Conservation (phyloP, 306 rosid genomes). For the Glycine soja region DNA sequence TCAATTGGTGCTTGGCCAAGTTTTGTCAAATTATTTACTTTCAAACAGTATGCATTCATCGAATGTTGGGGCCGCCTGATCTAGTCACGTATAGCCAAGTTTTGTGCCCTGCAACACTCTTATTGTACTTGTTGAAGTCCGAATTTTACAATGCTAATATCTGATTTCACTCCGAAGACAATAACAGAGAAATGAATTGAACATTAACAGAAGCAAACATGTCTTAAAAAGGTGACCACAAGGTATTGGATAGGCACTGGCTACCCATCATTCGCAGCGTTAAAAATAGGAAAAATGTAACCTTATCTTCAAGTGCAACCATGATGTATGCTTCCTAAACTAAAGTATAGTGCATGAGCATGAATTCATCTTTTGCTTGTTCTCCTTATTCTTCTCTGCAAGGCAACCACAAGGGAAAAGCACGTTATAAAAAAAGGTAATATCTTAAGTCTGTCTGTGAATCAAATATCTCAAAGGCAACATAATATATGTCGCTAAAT, state of each 20-base stretch:
- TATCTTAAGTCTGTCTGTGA: neutral
- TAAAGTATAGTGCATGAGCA: slow-evolving; percentile 74
- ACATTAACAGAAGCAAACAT: slow-evolving; percentile 37
- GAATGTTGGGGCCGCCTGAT: too few species aligned
- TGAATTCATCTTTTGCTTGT: slow-evolving; percentile 59
- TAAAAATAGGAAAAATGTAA: slow-evolving; percentile 18
- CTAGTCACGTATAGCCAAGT: slow-evolving; percentile 22
- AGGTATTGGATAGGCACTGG: slow-evolving; percentile 39
- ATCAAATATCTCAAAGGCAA: slow-evolving; percentile 24
- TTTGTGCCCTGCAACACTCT: slow-evolving; percentile 36
- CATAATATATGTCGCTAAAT: neutral
- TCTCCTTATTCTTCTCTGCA: slow-evolving; percentile 61
- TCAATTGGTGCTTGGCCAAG: too few species aligned
- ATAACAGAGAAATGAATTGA: slow-evolving; percentile 41
- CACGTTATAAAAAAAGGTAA: slow-evolving; percentile 6
- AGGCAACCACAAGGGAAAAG: slow-evolving; percentile 24
- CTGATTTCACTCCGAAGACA: slow-evolving; percentile 49
- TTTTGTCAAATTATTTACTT: too few species aligned
- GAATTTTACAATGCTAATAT: slow-evolving; percentile 37
- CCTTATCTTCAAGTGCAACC: slow-evolving; percentile 45
- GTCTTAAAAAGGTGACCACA: too few species aligned
- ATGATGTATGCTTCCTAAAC: slow-evolving; percentile 45
- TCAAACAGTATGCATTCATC: too few species aligned
- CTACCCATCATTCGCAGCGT: slow-evolving; percentile 40
- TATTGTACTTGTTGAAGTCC: slow-evolving; percentile 39